Evolutionary conservation across 2,329 filamentous ascomycete genomes (phyloP).

Genomic region (Cadophora luteo-olivacea): DNA sequence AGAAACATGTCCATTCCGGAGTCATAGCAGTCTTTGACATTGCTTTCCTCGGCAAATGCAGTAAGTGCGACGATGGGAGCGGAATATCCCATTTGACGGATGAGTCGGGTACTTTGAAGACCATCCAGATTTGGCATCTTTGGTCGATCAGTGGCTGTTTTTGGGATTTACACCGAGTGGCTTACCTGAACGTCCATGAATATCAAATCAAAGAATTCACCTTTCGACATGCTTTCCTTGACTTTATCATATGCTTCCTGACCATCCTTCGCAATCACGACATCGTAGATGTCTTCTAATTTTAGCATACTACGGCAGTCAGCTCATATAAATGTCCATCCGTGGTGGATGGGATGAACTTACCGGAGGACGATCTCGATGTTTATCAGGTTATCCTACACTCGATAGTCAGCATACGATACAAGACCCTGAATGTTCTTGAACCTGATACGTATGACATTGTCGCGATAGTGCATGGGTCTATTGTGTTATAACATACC

Average conservation of each 20-base stretch:
- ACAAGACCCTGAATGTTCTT: background rate
- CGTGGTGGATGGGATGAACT: slow-evolving; percentile 22
- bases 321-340: slow-evolving; percentile 41
- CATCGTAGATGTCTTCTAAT: slow-evolving; percentile 82
- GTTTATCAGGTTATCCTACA: slow-evolving; percentile 66
- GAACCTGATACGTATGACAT: background rate
- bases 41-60: slow-evolving; percentile 89
- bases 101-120: slow-evolving; percentile 82
- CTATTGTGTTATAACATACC: background rate
- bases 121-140: slow-evolving; percentile 93
- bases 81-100: slow-evolving; percentile 84
- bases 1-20: slow-evolving; percentile 94
- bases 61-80: slow-evolving; percentile 91
- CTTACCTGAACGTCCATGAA: slow-evolving; percentile 85
- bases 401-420: background rate
- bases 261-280: slow-evolving; percentile 84
- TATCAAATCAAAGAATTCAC: slow-evolving; percentile 80
- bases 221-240: slow-evolving; percentile 78
- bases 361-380: slow-evolving; percentile 64
- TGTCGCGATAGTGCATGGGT: background rate
- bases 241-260: slow-evolving; percentile 89
- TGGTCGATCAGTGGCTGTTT: slow-evolving; percentile 17
- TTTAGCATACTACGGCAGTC: slow-evolving; percentile 70
- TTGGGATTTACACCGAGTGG: background rate
- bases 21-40: slow-evolving; percentile 84